Conservation (phyloP, 2,329 filamentous ascomycete species). For the Talaromyces funiculosus region DNA sequence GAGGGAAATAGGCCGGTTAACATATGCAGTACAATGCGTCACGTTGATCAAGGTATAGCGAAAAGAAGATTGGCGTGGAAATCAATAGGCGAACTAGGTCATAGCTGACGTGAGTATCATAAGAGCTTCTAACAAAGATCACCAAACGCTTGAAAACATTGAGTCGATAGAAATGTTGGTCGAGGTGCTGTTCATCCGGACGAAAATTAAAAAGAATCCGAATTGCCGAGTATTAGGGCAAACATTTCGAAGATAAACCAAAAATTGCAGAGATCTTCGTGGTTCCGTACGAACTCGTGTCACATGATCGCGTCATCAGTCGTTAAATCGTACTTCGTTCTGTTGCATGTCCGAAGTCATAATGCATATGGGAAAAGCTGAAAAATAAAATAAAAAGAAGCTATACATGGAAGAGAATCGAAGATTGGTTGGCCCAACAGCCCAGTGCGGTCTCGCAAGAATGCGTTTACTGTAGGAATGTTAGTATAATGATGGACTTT, state of each 20-base stretch:
- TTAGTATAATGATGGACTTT: neutral
- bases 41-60: constrained; percentile 2
- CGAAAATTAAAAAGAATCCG: neutral
- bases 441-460: neutral
- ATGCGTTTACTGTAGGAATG: constrained; percentile 1
- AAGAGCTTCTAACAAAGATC: constrained; percentile 10
- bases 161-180: constrained; percentile 7
- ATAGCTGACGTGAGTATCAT: constrained; percentile 12
- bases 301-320: constrained; percentile 27
- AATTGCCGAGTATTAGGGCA: constrained; percentile 3
- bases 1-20: neutral
- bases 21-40: constrained; percentile 11
- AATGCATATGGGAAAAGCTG: constrained; percentile 7
- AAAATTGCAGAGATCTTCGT: constrained; percentile 16
- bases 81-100: constrained; percentile 9
- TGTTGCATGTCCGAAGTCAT: constrained; percentile 14
- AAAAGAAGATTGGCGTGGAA: constrained; percentile 5
- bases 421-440: constrained; percentile 1
- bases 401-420: constrained; percentile 13
- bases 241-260: constrained; percentile 13
- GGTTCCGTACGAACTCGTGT: constrained; percentile 14
- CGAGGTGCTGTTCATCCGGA: constrained; percentile 5
- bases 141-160: constrained; percentile 10
- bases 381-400: constrained; percentile 8
- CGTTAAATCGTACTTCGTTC: constrained; percentile 20